These are phyloP conservation scores for Cornus kousa DNA, from an alignment of 148 eudicot species.

Conservation along the genomic window DNA sequence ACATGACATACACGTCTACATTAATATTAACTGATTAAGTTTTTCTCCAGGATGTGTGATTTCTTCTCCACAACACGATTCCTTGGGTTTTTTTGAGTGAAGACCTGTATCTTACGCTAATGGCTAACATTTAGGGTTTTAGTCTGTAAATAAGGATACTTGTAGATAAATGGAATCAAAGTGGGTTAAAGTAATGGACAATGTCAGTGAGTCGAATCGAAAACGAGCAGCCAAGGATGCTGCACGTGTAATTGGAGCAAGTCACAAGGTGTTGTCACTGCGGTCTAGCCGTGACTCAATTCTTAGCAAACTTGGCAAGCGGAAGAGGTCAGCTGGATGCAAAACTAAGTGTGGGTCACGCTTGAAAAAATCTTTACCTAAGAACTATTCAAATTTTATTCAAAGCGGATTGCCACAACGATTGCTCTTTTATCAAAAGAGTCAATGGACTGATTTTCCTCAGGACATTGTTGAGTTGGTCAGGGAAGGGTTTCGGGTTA, in stretches of 20 bases:
- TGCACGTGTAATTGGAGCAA: conserved; percentile 20
- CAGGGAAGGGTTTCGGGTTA: conserved; percentile 26
- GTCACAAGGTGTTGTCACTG: conserved; percentile 21
- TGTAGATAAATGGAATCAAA: conserved; percentile 36
- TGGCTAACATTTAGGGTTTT: conserved; percentile 9
- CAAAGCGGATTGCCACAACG: conserved; percentile 33
- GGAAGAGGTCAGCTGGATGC: conserved; percentile 30
- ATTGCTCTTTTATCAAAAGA: conserved; percentile 30
- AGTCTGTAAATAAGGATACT: conserved; percentile 26
- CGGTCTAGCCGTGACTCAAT: conserved; percentile 13
- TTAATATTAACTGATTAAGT: conserved; percentile 8
- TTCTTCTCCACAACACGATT: conserved; percentile 19
- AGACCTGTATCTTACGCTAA: conserved; percentile 3
- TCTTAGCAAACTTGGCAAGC: conserved; percentile 23
- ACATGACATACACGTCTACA: neutral
- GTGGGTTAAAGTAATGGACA: conserved; percentile 28
- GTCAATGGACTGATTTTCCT: conserved; percentile 37
- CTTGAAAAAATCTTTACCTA: conserved; percentile 9
- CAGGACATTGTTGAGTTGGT: conserved; percentile 19
- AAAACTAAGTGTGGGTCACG: conserved; percentile 17
- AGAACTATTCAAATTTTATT: conserved; percentile 30
- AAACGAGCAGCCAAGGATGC: conserved; percentile 18
- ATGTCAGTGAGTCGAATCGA: conserved; percentile 17
- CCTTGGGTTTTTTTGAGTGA: conserved; percentile 18
- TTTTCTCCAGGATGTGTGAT: conserved; percentile 19